phyloP scores from a whole-genome alignment of 164 flowering plant genomes.

The Santalum album region DNA sequence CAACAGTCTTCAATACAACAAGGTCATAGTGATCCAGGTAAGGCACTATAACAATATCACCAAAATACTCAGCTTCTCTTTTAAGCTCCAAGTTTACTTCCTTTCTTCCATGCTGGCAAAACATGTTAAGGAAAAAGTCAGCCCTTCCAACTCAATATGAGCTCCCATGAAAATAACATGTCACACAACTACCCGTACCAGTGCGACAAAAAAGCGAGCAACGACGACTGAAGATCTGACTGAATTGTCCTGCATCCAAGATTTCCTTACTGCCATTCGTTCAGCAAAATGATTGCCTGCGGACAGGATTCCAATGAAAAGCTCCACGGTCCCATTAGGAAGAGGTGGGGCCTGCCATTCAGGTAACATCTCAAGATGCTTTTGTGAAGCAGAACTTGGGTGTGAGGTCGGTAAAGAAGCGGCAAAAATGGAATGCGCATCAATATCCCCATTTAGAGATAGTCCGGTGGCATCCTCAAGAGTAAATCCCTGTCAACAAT shows the following conservation, averaged over 20 bases:
- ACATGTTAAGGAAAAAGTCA: not conserved
- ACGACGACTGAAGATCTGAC: slow-evolving; percentile 46
- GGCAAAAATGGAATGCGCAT: slow-evolving; percentile 67
- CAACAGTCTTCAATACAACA: slow-evolving; percentile 65
- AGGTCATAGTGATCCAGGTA: slow-evolving; percentile 76
- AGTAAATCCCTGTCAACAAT: slow-evolving; percentile 56
- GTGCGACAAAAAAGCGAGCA: slow-evolving; percentile 59
- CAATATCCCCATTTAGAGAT: slow-evolving; percentile 67
- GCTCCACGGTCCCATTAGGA: slow-evolving; percentile 21
- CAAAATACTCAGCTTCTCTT: slow-evolving; percentile 71
- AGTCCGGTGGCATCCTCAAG: slow-evolving; percentile 99
- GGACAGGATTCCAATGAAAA: slow-evolving; percentile 36
- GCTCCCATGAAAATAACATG: not conserved
- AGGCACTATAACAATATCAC: slow-evolving; percentile 67
- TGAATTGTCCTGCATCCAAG: slow-evolving; percentile 64
- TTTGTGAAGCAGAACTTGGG: slow-evolving; percentile 77
- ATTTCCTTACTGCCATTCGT: slow-evolving; percentile 68
- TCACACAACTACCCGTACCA: slow-evolving; percentile 27
- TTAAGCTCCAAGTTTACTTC: slow-evolving; percentile 56
- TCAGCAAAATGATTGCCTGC: slow-evolving; percentile 40
- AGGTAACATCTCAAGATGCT: slow-evolving; percentile 55
- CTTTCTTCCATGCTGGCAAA: slow-evolving; percentile 46
- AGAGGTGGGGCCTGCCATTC: slow-evolving; percentile 27
- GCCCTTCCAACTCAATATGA: not conserved
- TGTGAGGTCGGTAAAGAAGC: slow-evolving; percentile 81